Percentiles rank a stretch among this genome's conserved stretches.
Evolutionary conservation across 1,139 yeast genomes (phyloP).

Genomic region (Barnettozyma hawaiiensis): DNA sequence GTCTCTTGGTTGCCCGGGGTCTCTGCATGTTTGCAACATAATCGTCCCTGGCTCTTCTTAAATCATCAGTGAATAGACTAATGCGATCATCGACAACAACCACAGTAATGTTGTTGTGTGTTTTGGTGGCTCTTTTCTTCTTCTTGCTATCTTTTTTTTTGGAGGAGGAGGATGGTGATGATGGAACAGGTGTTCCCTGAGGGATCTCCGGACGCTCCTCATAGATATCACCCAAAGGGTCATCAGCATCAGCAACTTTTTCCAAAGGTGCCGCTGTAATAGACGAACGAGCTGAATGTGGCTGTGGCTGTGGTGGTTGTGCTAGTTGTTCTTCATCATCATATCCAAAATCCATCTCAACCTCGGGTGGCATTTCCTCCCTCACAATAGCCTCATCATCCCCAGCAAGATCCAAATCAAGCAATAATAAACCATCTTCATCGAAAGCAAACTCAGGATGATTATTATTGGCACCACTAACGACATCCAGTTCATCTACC

Average conservation of each 20-base stretch:
- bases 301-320: neutral
- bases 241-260: neutral
- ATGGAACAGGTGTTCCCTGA: neutral
- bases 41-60: constrained; percentile 22
- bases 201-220: neutral
- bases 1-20: constrained; percentile 6
- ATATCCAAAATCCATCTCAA: constrained; percentile 23
- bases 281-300: no score
- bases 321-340: constrained; percentile 17
- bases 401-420: constrained; percentile 14
- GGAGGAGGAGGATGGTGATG: no score
- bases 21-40: constrained; percentile 19
- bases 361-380: neutral
- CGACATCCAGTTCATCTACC: constrained; percentile 15
- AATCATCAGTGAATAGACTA: constrained; percentile 19
- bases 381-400: neutral
- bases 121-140: constrained; percentile 6
- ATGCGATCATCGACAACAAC: constrained; percentile 18
- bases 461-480: neutral
- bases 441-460: constrained; percentile 25
- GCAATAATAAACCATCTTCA: constrained; percentile 23
- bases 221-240: neutral
- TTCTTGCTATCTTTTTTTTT: neutral
- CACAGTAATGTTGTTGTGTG: neutral
- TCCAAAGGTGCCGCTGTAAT: neutral